Conservation (phyloP, 2,329 filamentous ascomycete genomes). For the Bipolaris oryzae region DNA sequence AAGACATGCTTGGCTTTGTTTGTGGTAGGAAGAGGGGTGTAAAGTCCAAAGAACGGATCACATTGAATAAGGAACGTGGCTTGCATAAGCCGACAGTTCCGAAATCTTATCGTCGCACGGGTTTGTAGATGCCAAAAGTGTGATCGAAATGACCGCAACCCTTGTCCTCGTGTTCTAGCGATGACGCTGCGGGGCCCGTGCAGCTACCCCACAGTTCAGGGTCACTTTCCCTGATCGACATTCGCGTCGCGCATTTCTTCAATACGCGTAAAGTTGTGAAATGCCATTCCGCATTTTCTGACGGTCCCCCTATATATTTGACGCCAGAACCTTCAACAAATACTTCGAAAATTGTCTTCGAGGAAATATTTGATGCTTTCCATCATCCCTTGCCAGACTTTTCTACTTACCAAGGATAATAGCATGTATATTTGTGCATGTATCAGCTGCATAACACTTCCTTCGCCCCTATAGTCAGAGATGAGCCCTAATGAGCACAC, state of each 20-base stretch:
- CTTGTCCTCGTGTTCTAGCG: slow-evolving; percentile 1
- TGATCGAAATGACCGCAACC: neutral
- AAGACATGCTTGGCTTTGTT: slow-evolving; percentile 18
- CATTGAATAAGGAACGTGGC: neutral
- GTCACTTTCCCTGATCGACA: slow-evolving; percentile 1
- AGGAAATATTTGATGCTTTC: neutral
- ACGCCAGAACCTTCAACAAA: neutral
- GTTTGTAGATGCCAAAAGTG: neutral
- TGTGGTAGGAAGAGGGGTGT: neutral
- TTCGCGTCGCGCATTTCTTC: neutral
- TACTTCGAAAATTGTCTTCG: neutral
- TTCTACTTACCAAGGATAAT: neutral
- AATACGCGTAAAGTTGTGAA: neutral
- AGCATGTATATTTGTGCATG: neutral
- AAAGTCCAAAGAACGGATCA: slow-evolving; percentile 1
- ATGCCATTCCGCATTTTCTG: neutral
- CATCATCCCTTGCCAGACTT: neutral
- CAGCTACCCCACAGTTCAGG: slow-evolving; percentile 16
- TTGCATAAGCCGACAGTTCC: slow-evolving; percentile 5
- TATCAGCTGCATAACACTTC: no score
- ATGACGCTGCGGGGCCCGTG: slow-evolving; percentile 21
- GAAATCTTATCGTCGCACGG: neutral
- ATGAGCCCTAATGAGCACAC: no score
- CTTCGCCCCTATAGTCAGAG: no score
- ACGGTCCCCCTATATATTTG: neutral